These are phyloP conservation scores for Dryas octopetala DNA, from an alignment of 306 rosid species.

Conservation along the genomic window DNA sequence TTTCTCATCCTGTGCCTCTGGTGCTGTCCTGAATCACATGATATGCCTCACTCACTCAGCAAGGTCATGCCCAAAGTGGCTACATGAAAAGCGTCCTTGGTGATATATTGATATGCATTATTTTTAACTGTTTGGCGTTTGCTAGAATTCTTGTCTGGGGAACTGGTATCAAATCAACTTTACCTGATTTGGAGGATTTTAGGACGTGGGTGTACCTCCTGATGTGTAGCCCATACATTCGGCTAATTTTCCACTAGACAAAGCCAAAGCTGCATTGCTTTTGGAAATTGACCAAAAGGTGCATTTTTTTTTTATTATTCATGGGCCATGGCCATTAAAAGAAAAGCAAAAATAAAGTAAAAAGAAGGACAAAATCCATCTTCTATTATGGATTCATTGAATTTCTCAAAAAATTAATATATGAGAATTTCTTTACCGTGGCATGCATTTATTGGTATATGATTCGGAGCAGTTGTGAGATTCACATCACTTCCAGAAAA, in stretches of 20 bases:
- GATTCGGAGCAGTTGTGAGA: background rate
- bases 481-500: background rate
- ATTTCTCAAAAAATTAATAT: background rate
- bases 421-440: background rate
- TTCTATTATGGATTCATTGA: constrained; percentile 13
- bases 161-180: background rate
- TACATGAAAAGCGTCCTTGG: background rate
- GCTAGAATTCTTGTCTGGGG: background rate
- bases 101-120: background rate
- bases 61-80: background rate
- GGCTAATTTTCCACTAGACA: background rate
- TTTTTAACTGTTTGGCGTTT: background rate
- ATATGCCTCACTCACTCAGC: no score
- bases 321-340: background rate
- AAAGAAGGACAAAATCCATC: background rate
- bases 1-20: background rate
- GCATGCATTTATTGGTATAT: background rate
- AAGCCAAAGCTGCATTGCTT: background rate
- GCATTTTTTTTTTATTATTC: background rate
- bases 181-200: background rate
- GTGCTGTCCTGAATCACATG: background rate
- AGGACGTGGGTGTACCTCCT: background rate
- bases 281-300: background rate
- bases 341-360: background rate
- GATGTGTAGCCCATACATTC: background rate